Base-by-base conservation (phyloP, 1,284 basidiomycete species). In the Moesziomyces parantarcticus region DNA sequence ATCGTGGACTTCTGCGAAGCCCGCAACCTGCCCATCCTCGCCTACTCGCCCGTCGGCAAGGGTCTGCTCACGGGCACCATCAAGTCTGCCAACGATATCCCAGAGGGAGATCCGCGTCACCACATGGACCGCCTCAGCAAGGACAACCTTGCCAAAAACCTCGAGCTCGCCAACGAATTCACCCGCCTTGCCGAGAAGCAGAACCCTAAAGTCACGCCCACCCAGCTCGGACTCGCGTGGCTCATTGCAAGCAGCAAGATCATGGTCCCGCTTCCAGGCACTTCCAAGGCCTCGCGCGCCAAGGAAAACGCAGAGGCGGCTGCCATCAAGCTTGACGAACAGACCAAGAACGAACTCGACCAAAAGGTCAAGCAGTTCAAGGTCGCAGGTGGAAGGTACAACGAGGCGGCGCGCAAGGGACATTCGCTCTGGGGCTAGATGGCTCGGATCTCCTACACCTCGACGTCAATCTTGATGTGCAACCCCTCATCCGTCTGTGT, bases 151-250 rank as follows among this genome's bases (percentile, higher is more conserved):
- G 86, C 86, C 1, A 88, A 88, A 52, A 88, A 90, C 53, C 77
- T 89, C n/a, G 81, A 86, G 18, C 79, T 90, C 8, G 88, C 87
- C 3, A 84, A 87, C 9, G 84, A 83, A 26, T 78, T 91, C 16
- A 77, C 85, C 40, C 25, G 40, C 9, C 39, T 68, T 1, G 79
- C 75, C 14, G 20, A 50, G 25, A 23, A 69, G 40, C 66, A 58
- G 16, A 39, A 51, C 10, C 64, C 69, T 1, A 48, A 58, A 21
- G 86, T 86, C 4, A 88, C 89, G 0, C 61, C 88, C 0, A 86
- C 87, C 0, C 89, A 90, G 79, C 84, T 89, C 18, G 82, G 86
- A 0, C 85, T 91, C 13, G 89, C 90, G 0, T 91, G 90, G 89
- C 69, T 90, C 32, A 76, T 84, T 0, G 53, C 54, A 3, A 16